phyloP scores from a whole-genome alignment of 2,329 filamentous ascomycete species.

The Colletotrichum shisoi region DNA sequence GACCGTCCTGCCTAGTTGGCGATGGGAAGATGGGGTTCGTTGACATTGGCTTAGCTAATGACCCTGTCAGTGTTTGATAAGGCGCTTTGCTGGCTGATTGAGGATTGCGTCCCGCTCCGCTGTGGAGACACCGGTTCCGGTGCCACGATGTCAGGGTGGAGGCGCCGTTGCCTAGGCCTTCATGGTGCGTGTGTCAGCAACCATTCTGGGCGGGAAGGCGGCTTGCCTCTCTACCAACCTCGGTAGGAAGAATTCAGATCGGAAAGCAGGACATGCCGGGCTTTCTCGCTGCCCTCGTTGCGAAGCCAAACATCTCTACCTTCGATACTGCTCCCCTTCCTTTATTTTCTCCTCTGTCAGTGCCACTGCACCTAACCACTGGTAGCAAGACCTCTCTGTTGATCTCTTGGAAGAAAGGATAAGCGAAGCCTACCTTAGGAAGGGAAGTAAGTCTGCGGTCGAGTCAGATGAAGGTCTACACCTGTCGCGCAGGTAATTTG shows the following conservation, averaged over 20 bases:
- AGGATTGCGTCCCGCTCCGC: slow-evolving; percentile 33
- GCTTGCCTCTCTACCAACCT: not conserved
- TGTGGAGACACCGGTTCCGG: slow-evolving; percentile 13
- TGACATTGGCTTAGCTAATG: slow-evolving; percentile 32
- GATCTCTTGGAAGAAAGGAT: not conserved
- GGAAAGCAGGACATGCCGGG: not conserved
- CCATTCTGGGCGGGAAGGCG: not conserved
- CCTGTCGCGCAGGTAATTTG: not conserved
- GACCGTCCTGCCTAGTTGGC: not conserved
- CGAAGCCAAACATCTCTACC: not conserved
- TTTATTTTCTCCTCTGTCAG: not conserved
- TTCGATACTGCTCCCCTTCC: not conserved
- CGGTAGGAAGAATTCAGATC: not conserved
- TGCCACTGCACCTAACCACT: not conserved
- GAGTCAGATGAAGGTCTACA: not conserved
- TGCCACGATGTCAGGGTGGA: slow-evolving; percentile 11
- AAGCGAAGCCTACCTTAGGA: not conserved
- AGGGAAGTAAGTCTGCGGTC: not conserved
- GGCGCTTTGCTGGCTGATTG: slow-evolving; percentile 12
- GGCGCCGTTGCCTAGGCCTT: slow-evolving; percentile 16
- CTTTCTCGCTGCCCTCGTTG: not conserved
- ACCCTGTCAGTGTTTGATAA: slow-evolving; percentile 28
- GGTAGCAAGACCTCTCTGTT: too few relatives aligned
- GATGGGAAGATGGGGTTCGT: slow-evolving; percentile 1
- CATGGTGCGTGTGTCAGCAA: slow-evolving; percentile 28